A percentile compares a stretch with the other conserved stretches of the same genome.
Conservation (phyloP, 768 basidiomycete species). For the Rhizopogon rudus region DNA sequence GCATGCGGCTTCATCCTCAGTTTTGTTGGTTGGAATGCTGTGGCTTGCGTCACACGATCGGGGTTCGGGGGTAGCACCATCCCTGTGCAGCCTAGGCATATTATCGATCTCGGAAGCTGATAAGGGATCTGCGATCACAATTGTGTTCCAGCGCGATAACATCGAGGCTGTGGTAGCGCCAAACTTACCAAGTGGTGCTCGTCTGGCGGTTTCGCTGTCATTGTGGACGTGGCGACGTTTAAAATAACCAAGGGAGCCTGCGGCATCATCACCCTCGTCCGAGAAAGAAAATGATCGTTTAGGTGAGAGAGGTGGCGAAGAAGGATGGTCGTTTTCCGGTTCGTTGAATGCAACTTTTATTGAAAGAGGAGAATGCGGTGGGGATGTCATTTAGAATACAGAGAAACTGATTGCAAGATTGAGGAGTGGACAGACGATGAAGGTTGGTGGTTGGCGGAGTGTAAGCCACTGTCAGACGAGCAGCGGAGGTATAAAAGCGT, state of each 20-base stretch:
- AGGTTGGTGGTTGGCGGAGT: no score
- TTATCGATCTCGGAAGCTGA: conserved; percentile 19
- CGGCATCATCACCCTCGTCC: conserved; percentile 7
- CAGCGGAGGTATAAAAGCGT: no score
- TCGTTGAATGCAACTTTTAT: not conserved
- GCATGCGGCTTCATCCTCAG: conserved; percentile 4
- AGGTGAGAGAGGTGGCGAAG: conserved; percentile 11
- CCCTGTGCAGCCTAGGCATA: conserved; percentile 5
- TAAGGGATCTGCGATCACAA: conserved; percentile 19
- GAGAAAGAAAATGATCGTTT: conserved; percentile 18
- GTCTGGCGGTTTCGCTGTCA: conserved; percentile 5
- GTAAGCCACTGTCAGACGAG: no score
- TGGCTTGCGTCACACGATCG: conserved; percentile 13
- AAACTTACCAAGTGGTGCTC: conserved; percentile 23
- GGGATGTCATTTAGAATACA: not conserved
- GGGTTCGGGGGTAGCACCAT: not conserved
- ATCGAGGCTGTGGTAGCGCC: not conserved
- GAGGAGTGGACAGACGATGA: no score
- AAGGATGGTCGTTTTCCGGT: conserved; percentile 9
- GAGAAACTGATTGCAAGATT: not conserved
- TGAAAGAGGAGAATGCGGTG: not conserved
- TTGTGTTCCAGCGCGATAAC: not conserved
- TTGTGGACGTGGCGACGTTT: conserved; percentile 18
- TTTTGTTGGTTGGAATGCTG: conserved; percentile 5
- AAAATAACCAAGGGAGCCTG: conserved; percentile 6